Base-by-base conservation (phyloP, 2,329 filamentous ascomycete genomes). In the Mycosphaerella sp. region DNA sequence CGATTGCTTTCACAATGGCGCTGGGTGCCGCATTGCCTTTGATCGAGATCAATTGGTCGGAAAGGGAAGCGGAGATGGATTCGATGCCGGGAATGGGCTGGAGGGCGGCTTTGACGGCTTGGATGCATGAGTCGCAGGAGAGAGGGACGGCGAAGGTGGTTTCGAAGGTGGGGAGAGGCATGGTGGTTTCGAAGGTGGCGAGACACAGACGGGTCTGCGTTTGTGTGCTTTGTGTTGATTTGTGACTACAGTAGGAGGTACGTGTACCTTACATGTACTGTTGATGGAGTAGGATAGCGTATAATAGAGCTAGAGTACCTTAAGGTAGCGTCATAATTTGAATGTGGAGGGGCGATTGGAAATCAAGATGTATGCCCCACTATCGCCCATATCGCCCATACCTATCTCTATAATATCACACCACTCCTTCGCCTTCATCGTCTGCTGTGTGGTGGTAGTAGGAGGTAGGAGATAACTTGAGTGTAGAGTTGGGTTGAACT, bases 61-160 rank as follows among this genome's bases (percentile, higher is more conserved):
- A 78, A 48, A 97, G 78, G 69, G 87, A 87, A 62, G 85, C 89
- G 57, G 92, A 82, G 51, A 97, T 85, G 65, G 89, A 91, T 65
- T 79, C 81, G 69, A 97, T 87, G 41, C 91, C 55, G 38, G 53
- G 49, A 42, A 97, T 75, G 67, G 86, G 12, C 71, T 86, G 81
- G 48, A 97, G 76, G 45, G 89, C 84, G 59, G 81, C 80, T 66
- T 89, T 89, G 69, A 98, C 84, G 66, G 89, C 85, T 72, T 91
- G 86, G 71, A 95, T 83, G 76, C 93, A 97, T 67, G 80, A 78
- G 65, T 95, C 86, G 76, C 93, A 97, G 73, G 85, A 89, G 78
- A 97, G 85, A 52, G 90, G 91, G 64, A 97, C 93, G 60, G 92
- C 90, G 72, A 97, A 97, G 61, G 92, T 86, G 57, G 92, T 95